Conservation (phyloP, 148 eudicot genomes). For the Silene uniflora region DNA sequence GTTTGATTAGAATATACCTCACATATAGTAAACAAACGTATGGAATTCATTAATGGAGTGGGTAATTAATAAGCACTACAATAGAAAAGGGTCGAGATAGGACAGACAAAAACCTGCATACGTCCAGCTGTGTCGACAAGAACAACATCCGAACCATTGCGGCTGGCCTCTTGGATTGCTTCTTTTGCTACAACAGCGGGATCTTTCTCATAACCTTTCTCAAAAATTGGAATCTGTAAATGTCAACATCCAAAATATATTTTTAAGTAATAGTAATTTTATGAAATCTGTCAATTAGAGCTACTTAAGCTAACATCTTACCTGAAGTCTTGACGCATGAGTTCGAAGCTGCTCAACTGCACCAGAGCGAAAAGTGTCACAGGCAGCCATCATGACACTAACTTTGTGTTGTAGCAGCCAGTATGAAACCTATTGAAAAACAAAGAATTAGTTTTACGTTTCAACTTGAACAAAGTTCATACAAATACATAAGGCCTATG, state of each 20-base stretch:
- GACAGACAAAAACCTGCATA: constrained; percentile 66
- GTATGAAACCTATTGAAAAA: constrained; percentile 69
- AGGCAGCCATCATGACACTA: constrained; percentile 99
- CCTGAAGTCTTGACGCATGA: constrained; percentile 98
- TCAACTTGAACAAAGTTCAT: background rate
- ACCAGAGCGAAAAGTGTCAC: constrained; percentile 97
- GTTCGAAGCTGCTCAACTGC: constrained; percentile 99
- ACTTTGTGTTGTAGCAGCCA: constrained; percentile 91
- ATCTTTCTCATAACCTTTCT: constrained; percentile 99
- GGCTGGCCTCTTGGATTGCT: constrained; percentile 87
- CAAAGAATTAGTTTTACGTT: constrained; percentile 4
- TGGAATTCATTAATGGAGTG: no score
- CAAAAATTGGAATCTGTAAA: constrained; percentile 86
- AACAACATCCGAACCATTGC: constrained; percentile 96
- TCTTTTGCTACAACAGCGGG: constrained; percentile 97
- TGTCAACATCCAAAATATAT: background rate
- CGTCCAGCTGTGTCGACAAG: constrained; percentile 99
- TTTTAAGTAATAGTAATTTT: constrained; percentile 1
- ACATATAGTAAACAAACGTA: no score
- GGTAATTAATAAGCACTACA: background rate
- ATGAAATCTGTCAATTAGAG: background rate
- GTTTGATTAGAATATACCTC: no score
- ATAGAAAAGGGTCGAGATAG: background rate
- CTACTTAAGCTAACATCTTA: constrained; percentile 23
- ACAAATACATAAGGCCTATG: background rate